Conservation (phyloP, 1,284 basidiomycete genomes). For the Erythrobasidium hasegawianum region DNA sequence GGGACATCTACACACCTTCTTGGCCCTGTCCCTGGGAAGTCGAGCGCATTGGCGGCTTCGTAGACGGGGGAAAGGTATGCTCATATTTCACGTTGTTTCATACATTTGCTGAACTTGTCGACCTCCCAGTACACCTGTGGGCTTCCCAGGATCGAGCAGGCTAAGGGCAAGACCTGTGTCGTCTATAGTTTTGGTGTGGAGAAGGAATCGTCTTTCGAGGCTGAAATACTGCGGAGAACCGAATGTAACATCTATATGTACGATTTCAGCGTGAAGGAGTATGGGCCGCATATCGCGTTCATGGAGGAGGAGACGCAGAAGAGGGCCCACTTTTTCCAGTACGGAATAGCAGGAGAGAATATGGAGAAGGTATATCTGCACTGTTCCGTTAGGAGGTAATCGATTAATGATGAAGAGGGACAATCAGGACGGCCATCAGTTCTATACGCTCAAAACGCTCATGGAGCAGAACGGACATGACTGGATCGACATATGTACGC, state of each 20-base stretch:
- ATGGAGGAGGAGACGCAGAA: slow-evolving; percentile 11
- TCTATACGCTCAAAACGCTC: slow-evolving; percentile 24
- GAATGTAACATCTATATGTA: slow-evolving; percentile 33
- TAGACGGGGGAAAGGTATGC: slow-evolving; percentile 32
- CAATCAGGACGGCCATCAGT: slow-evolving; percentile 24
- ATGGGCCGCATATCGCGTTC: slow-evolving; percentile 20
- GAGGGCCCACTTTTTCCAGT: slow-evolving; percentile 24
- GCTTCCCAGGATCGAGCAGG: slow-evolving; percentile 21
- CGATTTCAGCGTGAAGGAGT: slow-evolving; percentile 30
- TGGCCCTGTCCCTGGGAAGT: slow-evolving; percentile 31
- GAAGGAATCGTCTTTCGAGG: slow-evolving; percentile 28
- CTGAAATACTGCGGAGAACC: slow-evolving; percentile 26
- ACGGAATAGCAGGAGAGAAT: not conserved
- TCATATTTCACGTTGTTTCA: not conserved
- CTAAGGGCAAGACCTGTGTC: slow-evolving; percentile 27
- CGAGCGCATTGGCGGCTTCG: slow-evolving; percentile 15
- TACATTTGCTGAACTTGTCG: not conserved
- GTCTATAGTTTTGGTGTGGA: slow-evolving; percentile 35
- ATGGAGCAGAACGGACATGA: slow-evolving; percentile 34
- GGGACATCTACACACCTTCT: slow-evolving; percentile 27
- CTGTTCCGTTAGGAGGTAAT: no score
- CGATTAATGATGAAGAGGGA: slow-evolving; percentile 16
- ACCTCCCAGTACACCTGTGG: slow-evolving; percentile 33
- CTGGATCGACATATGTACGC: slow-evolving; percentile 29
- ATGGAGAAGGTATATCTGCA: no score